Conservation (phyloP, 2,329 filamentous ascomycete species). For the Ascosphaera pollenicola region DNA sequence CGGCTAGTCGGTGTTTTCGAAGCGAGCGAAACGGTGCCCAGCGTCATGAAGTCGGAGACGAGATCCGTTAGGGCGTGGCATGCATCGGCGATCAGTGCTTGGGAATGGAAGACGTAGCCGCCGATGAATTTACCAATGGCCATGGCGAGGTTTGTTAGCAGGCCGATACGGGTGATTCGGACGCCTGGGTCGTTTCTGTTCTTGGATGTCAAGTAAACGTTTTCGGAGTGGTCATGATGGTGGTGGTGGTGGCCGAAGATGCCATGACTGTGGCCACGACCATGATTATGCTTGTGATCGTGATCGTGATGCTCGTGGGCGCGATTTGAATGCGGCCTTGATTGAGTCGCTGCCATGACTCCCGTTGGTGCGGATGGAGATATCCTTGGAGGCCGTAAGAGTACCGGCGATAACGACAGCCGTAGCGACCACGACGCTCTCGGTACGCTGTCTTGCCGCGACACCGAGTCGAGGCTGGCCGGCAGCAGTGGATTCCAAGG, state of each 20-base stretch:
- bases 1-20: constrained; percentile 60
- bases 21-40: constrained; percentile 87
- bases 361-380: constrained; percentile 12
- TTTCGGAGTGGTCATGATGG: constrained; percentile 72
- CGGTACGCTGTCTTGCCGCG: too few species aligned
- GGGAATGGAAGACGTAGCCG: constrained; percentile 85
- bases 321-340: constrained; percentile 23
- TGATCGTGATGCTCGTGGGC: too few species aligned
- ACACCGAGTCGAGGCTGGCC: too few species aligned
- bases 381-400: constrained; percentile 7
- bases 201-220: constrained; percentile 54
- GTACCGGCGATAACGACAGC: too few species aligned
- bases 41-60: constrained; percentile 80
- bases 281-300: too few species aligned
- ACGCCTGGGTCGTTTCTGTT: constrained; percentile 87
- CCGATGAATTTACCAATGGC: constrained; percentile 80
- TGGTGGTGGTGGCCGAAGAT: too few species aligned
- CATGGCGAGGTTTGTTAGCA: constrained; percentile 84
- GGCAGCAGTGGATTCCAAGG: too few species aligned
- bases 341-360: constrained; percentile 21
- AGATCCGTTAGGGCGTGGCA: constrained; percentile 92
- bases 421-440: too few species aligned
- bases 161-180: constrained; percentile 72
- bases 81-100: constrained; percentile 78
- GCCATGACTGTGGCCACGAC: constrained; percentile 33